Conservation (phyloP, 2,329 filamentous ascomycete species). For the Aspergillus sp. region DNA sequence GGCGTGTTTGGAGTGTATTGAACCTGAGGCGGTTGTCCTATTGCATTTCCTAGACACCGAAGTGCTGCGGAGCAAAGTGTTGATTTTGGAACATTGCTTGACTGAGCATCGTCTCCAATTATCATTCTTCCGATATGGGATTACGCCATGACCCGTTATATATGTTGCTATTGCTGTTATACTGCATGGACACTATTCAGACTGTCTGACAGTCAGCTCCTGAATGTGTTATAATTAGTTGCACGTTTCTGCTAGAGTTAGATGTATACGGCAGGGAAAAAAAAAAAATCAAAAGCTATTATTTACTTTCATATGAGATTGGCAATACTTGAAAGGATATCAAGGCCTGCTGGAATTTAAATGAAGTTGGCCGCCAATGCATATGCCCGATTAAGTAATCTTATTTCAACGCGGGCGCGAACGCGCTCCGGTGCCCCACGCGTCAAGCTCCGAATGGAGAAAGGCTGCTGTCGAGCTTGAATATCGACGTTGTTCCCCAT, state of each 20-base stretch:
- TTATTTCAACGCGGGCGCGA: constrained; percentile 8
- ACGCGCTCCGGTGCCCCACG: constrained; percentile 27
- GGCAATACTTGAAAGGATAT: too few species aligned
- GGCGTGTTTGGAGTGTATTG: neutral
- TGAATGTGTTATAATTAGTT: neutral
- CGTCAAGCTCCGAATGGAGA: constrained; percentile 29
- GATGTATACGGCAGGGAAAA: neutral
- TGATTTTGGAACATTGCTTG: constrained; percentile 3
- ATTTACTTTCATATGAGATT: neutral
- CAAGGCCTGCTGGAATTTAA: too few species aligned
- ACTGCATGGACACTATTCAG: constrained; percentile 4
- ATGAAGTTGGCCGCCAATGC: too few species aligned
- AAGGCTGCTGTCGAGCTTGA: neutral
- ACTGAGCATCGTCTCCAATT: neutral
- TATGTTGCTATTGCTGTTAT: constrained; percentile 10
- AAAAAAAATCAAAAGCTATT: neutral
- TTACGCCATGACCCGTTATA: constrained; percentile 6
- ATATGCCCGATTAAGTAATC: constrained; percentile 18
- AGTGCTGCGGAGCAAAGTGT: neutral
- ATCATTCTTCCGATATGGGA: constrained; percentile 1
- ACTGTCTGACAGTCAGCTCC: neutral
- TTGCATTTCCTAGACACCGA: constrained; percentile 5
- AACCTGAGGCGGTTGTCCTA: neutral
- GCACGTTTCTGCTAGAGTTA: constrained; percentile 1
- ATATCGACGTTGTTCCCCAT: neutral